Base-by-base conservation (phyloP, 2,329 filamentous ascomycete genomes). In the Trichoderma brevicompactum region DNA sequence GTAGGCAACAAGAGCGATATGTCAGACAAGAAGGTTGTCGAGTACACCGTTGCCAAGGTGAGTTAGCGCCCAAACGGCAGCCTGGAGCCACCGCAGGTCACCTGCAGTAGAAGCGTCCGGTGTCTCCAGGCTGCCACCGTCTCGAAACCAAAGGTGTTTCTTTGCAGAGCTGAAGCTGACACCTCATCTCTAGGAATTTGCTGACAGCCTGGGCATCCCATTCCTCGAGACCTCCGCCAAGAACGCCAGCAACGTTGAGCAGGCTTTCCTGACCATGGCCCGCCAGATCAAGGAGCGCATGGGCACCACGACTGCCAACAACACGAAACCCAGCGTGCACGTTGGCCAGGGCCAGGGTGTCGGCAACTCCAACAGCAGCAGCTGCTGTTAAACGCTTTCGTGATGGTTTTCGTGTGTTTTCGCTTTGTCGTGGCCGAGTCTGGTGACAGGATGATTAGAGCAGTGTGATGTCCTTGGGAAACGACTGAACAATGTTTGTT, bases 1-100 rank as follows among this genome's bases (percentile, higher is more conserved):
- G 94, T 99, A 69, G 95, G 95, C 77, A 99, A 99, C 91, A 99
- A 99, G 91, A 97, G 93, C 82, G 95, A 99, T 91, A 98, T 99
- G 93, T 89, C 94, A 67, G 95, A 99, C 83, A 99, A 99, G 91
- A 99, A 98, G 86, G 95, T 98, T 46, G 95, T 99, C 69, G 95
- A 99, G 81, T 99, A 99, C 87, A 96, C 93, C 70, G 95, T 98
- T 72, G 95, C 95, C 73, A 99, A 99, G 92, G 95, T 97, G 84
- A 68, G 86, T 70, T 46, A 56, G 44, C 49, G 65, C 12, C 13
- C 9, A 7, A 48, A 36, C 38, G 32, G 65, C 58, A 49, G 38
- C 59, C 50, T 64, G 65, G 36, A 43, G 59, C 38, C 43, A 23
- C 54, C 46, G 6, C 41, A 36, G n/a, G 56, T 58, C 44, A 56